Conservation (phyloP, 805 yeast genomes). For the Metschnikowia gelsemii region DNA sequence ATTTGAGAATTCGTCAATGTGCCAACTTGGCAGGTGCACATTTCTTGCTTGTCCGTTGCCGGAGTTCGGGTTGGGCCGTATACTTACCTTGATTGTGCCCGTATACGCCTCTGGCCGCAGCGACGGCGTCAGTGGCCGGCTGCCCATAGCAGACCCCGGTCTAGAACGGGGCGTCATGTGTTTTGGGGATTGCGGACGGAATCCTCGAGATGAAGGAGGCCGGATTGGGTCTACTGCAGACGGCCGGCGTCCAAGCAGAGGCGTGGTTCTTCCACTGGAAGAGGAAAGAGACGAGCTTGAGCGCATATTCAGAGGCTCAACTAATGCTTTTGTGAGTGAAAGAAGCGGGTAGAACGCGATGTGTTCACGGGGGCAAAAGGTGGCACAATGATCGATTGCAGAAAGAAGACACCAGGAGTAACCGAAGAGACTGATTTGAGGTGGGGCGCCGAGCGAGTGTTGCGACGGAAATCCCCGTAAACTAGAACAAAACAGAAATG, state of each 20-base stretch:
- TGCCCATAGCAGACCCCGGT: conserved; percentile 38
- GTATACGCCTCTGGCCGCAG: conserved; percentile 47
- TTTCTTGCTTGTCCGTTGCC: conserved; percentile 23
- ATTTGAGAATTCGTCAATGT: conserved; percentile 37
- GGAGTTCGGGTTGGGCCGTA: conserved; percentile 70
- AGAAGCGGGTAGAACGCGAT: too few species aligned
- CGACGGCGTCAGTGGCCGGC: conserved; percentile 41
- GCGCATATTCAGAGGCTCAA: conserved; percentile 15
- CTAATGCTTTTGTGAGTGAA: neutral
- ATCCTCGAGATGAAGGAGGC: conserved; percentile 31
- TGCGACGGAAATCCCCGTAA: too few species aligned
- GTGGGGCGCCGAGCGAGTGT: too few species aligned
- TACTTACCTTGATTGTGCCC: conserved; percentile 73
- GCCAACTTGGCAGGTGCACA: conserved; percentile 43
- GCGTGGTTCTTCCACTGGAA: conserved; percentile 20
- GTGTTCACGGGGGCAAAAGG: too few species aligned
- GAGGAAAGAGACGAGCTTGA: conserved; percentile 19
- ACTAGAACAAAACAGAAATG: too few species aligned
- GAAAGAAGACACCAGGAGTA: too few species aligned
- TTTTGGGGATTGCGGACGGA: conserved; percentile 34
- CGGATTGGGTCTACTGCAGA: conserved; percentile 26
- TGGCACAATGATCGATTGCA: too few species aligned
- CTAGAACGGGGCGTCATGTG: conserved; percentile 25
- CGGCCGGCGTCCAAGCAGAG: conserved; percentile 11
- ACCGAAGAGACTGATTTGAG: too few species aligned